These are phyloP conservation scores for Phytophthora ramorum DNA, from an alignment of 352 stramenopile genomes.

Conservation along the genomic window DNA sequence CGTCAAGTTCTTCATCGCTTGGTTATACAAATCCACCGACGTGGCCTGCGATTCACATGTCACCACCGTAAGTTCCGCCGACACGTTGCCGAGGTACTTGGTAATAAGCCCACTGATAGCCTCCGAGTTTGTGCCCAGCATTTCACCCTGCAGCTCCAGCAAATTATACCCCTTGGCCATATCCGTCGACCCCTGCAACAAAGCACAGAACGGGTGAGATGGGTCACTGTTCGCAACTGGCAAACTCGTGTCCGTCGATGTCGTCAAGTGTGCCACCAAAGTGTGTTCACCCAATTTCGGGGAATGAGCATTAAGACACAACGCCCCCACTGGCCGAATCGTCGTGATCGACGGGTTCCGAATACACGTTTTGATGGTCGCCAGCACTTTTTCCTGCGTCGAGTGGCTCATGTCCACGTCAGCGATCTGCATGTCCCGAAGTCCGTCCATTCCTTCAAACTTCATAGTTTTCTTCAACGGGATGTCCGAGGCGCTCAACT, in stretches of 20 bases:
- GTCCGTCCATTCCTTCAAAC: conserved; percentile 68
- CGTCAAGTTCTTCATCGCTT: conserved; percentile 72
- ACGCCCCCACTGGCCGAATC: conserved; percentile 62
- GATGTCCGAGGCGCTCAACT: conserved; percentile 51
- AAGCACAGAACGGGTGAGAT: conserved; percentile 68
- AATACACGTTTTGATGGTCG: conserved; percentile 82
- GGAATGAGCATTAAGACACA: conserved; percentile 75
- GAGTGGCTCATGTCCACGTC: conserved; percentile 70
- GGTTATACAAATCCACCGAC: conserved; percentile 72
- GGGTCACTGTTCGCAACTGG: conserved; percentile 46
- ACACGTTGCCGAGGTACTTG: conserved; percentile 73
- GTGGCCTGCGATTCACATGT: conserved; percentile 67
- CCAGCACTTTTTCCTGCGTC: conserved; percentile 62
- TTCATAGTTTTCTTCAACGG: conserved; percentile 62
- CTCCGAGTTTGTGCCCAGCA: conserved; percentile 64
- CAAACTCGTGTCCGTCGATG: conserved; percentile 44
- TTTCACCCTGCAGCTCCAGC: conserved; percentile 69
- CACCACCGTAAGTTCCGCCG: conserved; percentile 64
- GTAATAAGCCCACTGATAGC: conserved; percentile 80
- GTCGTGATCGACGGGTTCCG: conserved; percentile 81
- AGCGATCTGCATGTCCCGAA: conserved; percentile 69
- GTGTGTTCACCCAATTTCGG: conserved; percentile 42
- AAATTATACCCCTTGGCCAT: conserved; percentile 72
- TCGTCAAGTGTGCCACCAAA: conserved; percentile 66
- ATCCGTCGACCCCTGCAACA: conserved; percentile 28